A percentile compares a stretch with the other conserved stretches of the same genome.
These are phyloP conservation scores for Mesostigma viride DNA, from an alignment of 139 green algal genomes.

Conservation along the genomic window DNA sequence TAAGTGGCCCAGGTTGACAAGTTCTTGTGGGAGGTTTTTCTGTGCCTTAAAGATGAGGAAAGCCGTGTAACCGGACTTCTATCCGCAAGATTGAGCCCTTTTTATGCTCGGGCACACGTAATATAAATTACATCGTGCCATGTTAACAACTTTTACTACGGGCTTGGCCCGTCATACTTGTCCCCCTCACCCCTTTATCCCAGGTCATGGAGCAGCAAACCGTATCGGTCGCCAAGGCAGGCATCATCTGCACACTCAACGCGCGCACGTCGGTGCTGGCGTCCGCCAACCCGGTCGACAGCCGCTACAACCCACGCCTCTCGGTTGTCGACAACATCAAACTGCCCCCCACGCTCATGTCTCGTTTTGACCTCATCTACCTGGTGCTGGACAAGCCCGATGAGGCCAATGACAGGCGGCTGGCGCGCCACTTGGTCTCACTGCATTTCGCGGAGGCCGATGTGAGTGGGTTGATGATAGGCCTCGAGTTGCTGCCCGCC, in stretches of 20 bases:
- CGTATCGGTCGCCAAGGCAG: conserved; percentile 92
- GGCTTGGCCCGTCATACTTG: too few relatives aligned
- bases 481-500: too few relatives aligned
- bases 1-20: too few relatives aligned
- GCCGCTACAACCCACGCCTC: conserved; percentile 74
- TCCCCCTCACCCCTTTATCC: too few relatives aligned
- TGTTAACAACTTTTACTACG: too few relatives aligned
- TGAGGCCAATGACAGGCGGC: conserved; percentile 60
- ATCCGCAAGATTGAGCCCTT: too few relatives aligned
- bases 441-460: conserved; percentile 59
- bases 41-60: too few relatives aligned
- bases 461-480: too few relatives aligned
- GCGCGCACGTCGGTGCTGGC: conserved; percentile 78
- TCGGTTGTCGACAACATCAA: conserved; percentile 94
- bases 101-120: too few relatives aligned
- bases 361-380: conserved; percentile 87
- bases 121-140: too few relatives aligned
- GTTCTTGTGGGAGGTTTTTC: too few relatives aligned
- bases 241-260: conserved; percentile 95
- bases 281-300: conserved; percentile 61
- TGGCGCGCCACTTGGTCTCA: conserved; percentile 80
- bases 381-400: conserved; percentile 81
- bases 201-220: conserved; percentile 99
- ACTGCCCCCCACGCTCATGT: conserved; percentile 86
- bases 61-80: too few relatives aligned